Base-by-base conservation (phyloP, 208 protist genomes). In the Zelonia costaricensis region DNA sequence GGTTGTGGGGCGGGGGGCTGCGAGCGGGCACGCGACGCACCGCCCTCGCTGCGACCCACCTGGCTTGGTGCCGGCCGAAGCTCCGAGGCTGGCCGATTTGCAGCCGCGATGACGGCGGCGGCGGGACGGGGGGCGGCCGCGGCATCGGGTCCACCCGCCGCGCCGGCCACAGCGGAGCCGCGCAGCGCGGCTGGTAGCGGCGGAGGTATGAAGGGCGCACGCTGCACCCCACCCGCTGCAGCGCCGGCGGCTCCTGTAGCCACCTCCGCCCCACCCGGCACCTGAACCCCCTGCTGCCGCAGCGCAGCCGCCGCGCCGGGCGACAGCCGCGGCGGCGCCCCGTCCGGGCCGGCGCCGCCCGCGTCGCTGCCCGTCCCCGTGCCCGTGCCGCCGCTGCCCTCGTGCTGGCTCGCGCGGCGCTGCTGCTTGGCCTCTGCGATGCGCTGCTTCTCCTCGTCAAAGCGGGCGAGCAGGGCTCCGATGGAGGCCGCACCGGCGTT, bases 381-480 rank as follows among this genome's bases (percentile, higher is more conserved):
- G n/a, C n/a, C n/a, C n/a, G n/a, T n/a, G n/a, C n/a, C n/a, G n/a
- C n/a, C n/a, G n/a, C n/a, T n/a, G n/a, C n/a, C n/a, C n/a, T n/a
- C n/a, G n/a, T n/a, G n/a, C n/a, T n/a, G n/a, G n/a, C n/a, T n/a
- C n/a, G n/a, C n/a, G n/a, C n/a, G n/a, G n/a, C n/a, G n/a, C n/a
- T n/a, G n/a, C 35, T 39, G 43, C 55, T 58, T 71, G 15, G 20
- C 48, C 18, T 62, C 64, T 23, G 49, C 54, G 13, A 71, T 43
- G 12, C 54, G 76, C 56, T 76, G 75, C 59, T 89, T 89, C 33
- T 74, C 70, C 16, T 48, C 60, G 44, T 89, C 82, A 42, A 84
- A 89, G 25, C 62, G 54, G 13, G 76, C 61, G 43, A 89, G 68
- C 27, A 89, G 55, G 13, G 70, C 66, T 1, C 62, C 62, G 25